These are phyloP conservation scores for Candida broadrunensis DNA, from an alignment of 805 yeast species.

Conservation along the genomic window DNA sequence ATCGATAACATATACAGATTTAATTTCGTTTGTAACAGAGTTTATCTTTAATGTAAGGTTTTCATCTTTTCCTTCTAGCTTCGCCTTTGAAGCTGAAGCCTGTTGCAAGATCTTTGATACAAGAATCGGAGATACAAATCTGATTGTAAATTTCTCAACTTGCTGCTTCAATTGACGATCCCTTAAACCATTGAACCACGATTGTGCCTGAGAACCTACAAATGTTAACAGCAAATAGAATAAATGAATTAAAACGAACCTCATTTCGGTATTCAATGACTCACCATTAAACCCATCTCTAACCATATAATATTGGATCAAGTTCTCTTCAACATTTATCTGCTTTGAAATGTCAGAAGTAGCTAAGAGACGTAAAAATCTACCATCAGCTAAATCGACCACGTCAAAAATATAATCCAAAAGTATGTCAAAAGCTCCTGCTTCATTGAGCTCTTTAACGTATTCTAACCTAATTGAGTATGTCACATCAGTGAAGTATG, in stretches of 20 bases:
- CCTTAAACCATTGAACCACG: constrained; percentile 70
- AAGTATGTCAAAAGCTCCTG: constrained; percentile 45
- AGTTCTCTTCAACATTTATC: constrained; percentile 7
- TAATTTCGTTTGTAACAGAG: constrained; percentile 61
- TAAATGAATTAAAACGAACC: constrained; percentile 44
- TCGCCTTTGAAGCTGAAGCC: constrained; percentile 42
- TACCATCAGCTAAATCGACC: constrained; percentile 30
- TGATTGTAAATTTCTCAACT: constrained; percentile 61
- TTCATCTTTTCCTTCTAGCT: constrained; percentile 31
- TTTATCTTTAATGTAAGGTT: constrained; percentile 61
- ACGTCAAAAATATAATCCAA: constrained; percentile 55
- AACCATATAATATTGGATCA: constrained; percentile 18
- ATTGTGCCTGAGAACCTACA: constrained; percentile 56
- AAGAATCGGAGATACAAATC: constrained; percentile 61
- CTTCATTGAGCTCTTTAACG: constrained; percentile 50
- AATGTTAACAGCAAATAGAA: constrained; percentile 48
- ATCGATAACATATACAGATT: constrained; percentile 72
- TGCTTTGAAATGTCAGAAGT: constrained; percentile 2
- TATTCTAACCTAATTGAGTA: constrained; percentile 61
- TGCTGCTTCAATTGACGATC: constrained; percentile 60
- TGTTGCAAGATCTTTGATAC: constrained; percentile 54
- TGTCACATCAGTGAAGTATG: constrained; percentile 62
- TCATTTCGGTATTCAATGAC: constrained; percentile 5
- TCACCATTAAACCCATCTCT: constrained; percentile 18
- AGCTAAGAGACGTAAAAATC: neutral